These are phyloP conservation scores for Cadophora luteo-olivacea DNA, from an alignment of 2,329 filamentous ascomycete genomes.

Conservation along the genomic window DNA sequence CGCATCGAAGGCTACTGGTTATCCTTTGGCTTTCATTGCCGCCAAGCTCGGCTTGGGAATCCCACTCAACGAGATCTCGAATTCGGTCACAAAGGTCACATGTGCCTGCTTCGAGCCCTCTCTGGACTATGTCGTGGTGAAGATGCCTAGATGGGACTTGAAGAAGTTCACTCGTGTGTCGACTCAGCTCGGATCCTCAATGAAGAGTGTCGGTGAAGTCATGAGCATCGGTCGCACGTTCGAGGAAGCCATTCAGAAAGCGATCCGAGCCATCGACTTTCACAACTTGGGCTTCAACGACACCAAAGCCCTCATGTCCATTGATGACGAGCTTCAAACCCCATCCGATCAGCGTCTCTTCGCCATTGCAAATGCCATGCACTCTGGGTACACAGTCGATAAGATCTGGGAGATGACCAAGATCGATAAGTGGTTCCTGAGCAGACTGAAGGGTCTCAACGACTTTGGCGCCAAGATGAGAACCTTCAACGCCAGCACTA, in stretches of 20 bases:
- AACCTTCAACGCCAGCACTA: slow-evolving; percentile 68
- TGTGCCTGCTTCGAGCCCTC: slow-evolving; percentile 99
- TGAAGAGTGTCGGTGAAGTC: slow-evolving; percentile 99
- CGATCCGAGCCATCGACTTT: slow-evolving; percentile 93
- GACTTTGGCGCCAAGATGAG: slow-evolving; percentile 85
- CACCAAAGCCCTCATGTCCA: slow-evolving; percentile 90
- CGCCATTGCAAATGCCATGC: slow-evolving; percentile 97
- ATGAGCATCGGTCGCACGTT: slow-evolving; percentile 98
- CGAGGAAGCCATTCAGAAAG: slow-evolving; percentile 98
- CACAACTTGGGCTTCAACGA: slow-evolving; percentile 95
- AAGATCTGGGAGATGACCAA: slow-evolving; percentile 98
- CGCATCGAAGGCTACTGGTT: slow-evolving; percentile 96
- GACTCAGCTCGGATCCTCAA: slow-evolving; percentile 93
- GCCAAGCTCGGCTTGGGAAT: slow-evolving; percentile 96
- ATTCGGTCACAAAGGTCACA: slow-evolving; percentile 93
- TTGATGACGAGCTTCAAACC: slow-evolving; percentile 94
- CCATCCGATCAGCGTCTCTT: slow-evolving; percentile 97
- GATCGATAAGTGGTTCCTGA: slow-evolving; percentile 98
- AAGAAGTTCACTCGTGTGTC: slow-evolving; percentile 99
- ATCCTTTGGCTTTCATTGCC: slow-evolving; percentile 94
- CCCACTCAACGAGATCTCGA: slow-evolving; percentile 93
- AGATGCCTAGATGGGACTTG: slow-evolving; percentile 98
- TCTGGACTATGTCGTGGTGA: slow-evolving; percentile 96
- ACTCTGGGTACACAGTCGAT: slow-evolving; percentile 89
- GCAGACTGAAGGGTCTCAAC: slow-evolving; percentile 87